Percentiles rank a stretch among this genome's conserved stretches.
Conservation (phyloP, 1,284 basidiomycete species). For the Sphaerobolus stellatus region DNA sequence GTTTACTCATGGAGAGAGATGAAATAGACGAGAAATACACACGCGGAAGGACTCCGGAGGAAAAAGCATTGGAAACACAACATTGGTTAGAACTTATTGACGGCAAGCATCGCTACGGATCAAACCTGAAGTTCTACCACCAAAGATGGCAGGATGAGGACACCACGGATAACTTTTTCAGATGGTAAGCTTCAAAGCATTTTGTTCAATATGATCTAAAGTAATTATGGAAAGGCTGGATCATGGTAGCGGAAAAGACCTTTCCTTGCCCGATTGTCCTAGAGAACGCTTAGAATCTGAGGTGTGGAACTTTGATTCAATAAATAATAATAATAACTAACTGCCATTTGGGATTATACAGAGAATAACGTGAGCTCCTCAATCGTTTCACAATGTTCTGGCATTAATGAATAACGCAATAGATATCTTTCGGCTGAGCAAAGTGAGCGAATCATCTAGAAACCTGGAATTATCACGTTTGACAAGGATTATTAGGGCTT, state of each 20-base stretch:
- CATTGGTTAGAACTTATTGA: constrained; percentile 71
- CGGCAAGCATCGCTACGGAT: constrained; percentile 69
- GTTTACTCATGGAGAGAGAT: constrained; percentile 29
- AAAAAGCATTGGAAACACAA: constrained; percentile 55
- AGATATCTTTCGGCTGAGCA: constrained; percentile 71
- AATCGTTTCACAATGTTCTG: constrained; percentile 1
- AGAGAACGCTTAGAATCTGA: constrained; percentile 70
- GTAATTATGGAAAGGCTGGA: constrained; percentile 57
- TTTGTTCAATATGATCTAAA: constrained; percentile 7
- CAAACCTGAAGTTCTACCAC: constrained; percentile 65
- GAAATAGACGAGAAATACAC: constrained; percentile 27
- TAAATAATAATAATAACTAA: background rate
- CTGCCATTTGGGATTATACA: constrained; percentile 18
- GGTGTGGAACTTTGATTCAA: constrained; percentile 29
- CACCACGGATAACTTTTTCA: constrained; percentile 70
- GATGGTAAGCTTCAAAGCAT: constrained; percentile 43
- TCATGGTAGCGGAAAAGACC: constrained; percentile 60
- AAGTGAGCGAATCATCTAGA: constrained; percentile 37
- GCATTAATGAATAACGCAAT: background rate
- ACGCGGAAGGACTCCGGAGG: constrained; percentile 33
- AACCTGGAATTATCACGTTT: background rate
- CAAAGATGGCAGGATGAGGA: constrained; percentile 60
- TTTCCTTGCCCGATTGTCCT: constrained; percentile 66
- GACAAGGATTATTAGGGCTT: constrained; percentile 38
- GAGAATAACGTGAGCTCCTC: constrained; percentile 36